Percentiles rank a stretch among this genome's conserved stretches.
These are phyloP conservation scores for Saturnispora dispora DNA, from an alignment of 805 yeast species.

Conservation along the genomic window DNA sequence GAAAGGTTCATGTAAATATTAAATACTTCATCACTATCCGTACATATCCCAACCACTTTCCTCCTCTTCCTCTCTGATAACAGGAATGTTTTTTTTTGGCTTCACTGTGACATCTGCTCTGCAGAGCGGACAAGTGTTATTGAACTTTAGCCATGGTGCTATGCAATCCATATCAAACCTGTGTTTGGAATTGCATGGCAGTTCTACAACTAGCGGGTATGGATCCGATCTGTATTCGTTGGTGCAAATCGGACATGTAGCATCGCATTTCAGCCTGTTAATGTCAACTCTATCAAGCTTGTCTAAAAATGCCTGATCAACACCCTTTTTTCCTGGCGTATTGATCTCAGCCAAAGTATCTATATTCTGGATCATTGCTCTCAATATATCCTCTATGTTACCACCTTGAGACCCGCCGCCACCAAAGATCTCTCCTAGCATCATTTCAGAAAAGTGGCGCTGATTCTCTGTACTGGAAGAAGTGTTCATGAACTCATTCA, in stretches of 20 bases:
- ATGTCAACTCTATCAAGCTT: conserved; percentile 58
- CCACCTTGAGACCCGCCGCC: conserved; percentile 1
- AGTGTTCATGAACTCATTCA: conserved; percentile 9
- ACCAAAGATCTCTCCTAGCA: conserved; percentile 5
- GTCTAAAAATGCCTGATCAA: conserved; percentile 63
- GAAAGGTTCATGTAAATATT: conserved; percentile 1
- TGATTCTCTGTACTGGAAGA: conserved; percentile 1
- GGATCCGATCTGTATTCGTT: conserved; percentile 59
- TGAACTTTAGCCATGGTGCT: conserved; percentile 75
- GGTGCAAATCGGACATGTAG: conserved; percentile 82
- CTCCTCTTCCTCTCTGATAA: conserved; percentile 48
- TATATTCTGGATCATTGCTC: not conserved
- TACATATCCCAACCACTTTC: conserved; percentile 77
- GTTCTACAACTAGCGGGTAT: conserved; percentile 68
- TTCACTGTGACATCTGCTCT: conserved; percentile 57
- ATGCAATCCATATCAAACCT: conserved; percentile 84
- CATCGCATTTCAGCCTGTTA: conserved; percentile 34
- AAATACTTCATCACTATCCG: conserved; percentile 34
- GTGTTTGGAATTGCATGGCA: conserved; percentile 63
- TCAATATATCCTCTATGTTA: not conserved
- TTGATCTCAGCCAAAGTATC: not conserved
- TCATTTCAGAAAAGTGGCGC: not conserved
- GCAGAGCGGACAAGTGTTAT: conserved; percentile 80
- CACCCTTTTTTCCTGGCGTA: conserved; percentile 34
- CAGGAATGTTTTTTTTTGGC: conserved; percentile 29